Base-by-base conservation (phyloP, 352 stramenopile species). In the Phytophthora lateralis region DNA sequence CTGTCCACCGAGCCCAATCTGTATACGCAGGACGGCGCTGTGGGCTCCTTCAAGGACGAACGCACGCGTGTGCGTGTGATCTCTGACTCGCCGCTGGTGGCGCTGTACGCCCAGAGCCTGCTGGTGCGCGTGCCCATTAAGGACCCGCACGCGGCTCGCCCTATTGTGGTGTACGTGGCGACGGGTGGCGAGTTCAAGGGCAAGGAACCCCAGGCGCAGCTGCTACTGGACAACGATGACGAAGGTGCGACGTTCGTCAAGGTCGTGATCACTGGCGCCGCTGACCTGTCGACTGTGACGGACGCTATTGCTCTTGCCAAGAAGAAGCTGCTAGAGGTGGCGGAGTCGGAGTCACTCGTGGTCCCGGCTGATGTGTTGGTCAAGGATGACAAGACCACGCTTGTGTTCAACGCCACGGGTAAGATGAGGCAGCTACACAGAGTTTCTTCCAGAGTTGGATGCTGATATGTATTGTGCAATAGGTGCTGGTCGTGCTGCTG, bases 101-200 rank as follows among this genome's bases (percentile, higher is more conserved):
- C 85, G 39, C 67, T 90, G 30, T 89, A 89, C 42, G 74, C 80
- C 9, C 76, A 91, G 66, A 91, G 72, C 60, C 49, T 94, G 54
- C 49, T 94, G 50, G 82, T 91, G 57, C 76, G 78, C 56, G 81
- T 93, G 24, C 80, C 78, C 20, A 75, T 62, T 21, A 88, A 89
- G 63, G 77, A 91, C 57, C 35, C 73, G 6, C 80, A 90, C 48
- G 83, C 76, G n/a, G 78, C 69, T 49, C 85, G 85, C 20, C 82
- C 82, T 5, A 92, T 94, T 63, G 81, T 94, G 43, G 68, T 90
- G 27, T 91, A 92, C 63, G 82, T 90, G 34, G 80, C 80, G 12
- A 87, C 70, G 45, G 55, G 61, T 6, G 83, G 81, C 17, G 82
- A 88, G 20, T 93, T 89, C 59, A 76, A 83, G 62, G 72, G 49